Conservation (phyloP, 2,329 filamentous ascomycete genomes). For the Zelopaecilomyces penicillatus region DNA sequence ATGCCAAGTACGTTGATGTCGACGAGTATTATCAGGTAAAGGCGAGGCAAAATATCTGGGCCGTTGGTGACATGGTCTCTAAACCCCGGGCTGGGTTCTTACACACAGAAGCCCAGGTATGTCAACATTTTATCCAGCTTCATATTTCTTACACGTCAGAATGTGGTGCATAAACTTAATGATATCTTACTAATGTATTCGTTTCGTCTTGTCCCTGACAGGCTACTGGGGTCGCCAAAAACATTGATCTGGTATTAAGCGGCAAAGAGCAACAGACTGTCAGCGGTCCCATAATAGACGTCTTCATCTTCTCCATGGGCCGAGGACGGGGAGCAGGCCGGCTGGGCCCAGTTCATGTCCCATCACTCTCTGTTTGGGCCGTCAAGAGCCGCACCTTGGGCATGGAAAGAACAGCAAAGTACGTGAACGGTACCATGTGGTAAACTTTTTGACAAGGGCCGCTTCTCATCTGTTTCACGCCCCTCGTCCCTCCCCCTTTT, state of each 20-base stretch:
- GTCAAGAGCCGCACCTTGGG: conserved; percentile 45
- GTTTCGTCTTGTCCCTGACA: conserved; percentile 7
- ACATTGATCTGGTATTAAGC: conserved; percentile 39
- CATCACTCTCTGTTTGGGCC: conserved; percentile 42
- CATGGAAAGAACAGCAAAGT: conserved; percentile 34
- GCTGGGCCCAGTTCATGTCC: conserved; percentile 37
- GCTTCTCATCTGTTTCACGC: conserved; percentile 5
- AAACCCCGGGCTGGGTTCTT: conserved; percentile 49
- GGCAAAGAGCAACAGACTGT: conserved; percentile 35
- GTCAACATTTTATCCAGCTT: conserved; percentile 8
- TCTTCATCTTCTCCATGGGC: conserved; percentile 40
- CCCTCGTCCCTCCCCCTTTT: not conserved
- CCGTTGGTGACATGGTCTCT: conserved; percentile 44
- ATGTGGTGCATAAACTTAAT: not conserved
- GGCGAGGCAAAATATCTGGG: conserved; percentile 40
- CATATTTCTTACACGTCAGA: not conserved
- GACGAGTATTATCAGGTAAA: conserved; percentile 44
- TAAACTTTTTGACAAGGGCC: conserved; percentile 18
- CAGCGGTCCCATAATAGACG: conserved; percentile 40
- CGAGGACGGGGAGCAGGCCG: conserved; percentile 43
- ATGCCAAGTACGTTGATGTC: conserved; percentile 36
- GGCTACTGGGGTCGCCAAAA: conserved; percentile 45
- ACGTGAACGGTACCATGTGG: conserved; percentile 40
- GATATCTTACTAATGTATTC: no score
- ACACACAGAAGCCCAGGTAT: conserved; percentile 48